phyloP scores from a whole-genome alignment of 768 basidiomycete genomes.

The Tricholomella constricta region DNA sequence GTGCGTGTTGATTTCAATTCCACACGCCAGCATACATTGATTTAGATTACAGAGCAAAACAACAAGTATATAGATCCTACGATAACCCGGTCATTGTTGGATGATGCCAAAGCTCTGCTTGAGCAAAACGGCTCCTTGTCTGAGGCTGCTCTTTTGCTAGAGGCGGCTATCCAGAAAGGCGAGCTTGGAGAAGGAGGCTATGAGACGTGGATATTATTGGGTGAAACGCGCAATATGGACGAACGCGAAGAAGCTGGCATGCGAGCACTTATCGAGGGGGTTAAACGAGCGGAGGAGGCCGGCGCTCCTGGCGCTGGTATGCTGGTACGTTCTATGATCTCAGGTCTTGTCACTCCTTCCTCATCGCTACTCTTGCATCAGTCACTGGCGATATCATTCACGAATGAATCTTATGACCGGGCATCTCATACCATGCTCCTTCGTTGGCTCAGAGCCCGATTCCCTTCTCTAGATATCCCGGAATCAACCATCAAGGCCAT shows the following conservation, averaged over 20 bases:
- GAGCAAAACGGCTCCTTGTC: constrained; percentile 83
- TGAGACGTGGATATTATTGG: constrained; percentile 91
- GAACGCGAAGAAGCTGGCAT: constrained; percentile 84
- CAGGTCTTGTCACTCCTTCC: constrained; percentile 3
- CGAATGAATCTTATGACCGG: constrained; percentile 89
- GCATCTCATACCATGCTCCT: constrained; percentile 85
- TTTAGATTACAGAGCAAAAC: constrained; percentile 51
- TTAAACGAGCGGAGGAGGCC: constrained; percentile 61
- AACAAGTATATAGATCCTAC: constrained; percentile 70
- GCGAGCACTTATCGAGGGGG: constrained; percentile 75
- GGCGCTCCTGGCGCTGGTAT: constrained; percentile 71
- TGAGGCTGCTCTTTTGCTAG: constrained; percentile 83
- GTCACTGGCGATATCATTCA: constrained; percentile 95
- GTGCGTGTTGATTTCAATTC: constrained; percentile 43
- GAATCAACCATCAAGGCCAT: constrained; percentile 59
- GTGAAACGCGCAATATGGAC: constrained; percentile 88
- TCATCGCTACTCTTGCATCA: constrained; percentile 30
- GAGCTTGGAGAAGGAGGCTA: constrained; percentile 81
- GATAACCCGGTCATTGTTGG: constrained; percentile 53
- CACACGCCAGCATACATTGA: neutral
- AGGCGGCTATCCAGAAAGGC: constrained; percentile 86
- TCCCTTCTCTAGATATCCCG: constrained; percentile 55
- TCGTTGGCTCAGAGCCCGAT: constrained; percentile 76
- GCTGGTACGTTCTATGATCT: constrained; percentile 53
- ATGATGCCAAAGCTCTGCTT: constrained; percentile 75